Evolutionary conservation across 257 asterid species (phyloP).

Genomic region (Nemophila menziesii): DNA sequence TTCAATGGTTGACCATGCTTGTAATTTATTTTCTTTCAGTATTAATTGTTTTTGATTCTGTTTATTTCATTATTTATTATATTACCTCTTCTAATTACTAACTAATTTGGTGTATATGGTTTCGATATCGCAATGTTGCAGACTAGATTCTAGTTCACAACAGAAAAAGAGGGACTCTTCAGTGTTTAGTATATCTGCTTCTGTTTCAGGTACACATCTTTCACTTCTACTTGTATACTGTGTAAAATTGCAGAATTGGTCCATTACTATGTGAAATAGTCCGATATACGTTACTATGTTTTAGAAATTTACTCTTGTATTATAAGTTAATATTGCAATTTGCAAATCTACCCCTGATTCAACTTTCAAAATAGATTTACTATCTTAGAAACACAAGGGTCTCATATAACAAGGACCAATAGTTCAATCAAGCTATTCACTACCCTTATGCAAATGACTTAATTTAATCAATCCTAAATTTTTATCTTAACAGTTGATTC

Average conservation of each 20-base stretch:
- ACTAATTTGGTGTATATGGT: not conserved
- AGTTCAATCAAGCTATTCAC: no score
- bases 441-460: no score
- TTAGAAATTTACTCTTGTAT: no score
- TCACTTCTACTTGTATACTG: not conserved
- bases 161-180: constrained; percentile 29
- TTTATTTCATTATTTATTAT: no score
- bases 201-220: constrained; percentile 58
- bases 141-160: constrained; percentile 28
- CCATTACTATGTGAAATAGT: no score
- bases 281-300: no score
- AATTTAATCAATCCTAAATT: not conserved
- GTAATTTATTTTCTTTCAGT: constrained; percentile 1
- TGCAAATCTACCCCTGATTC: no score
- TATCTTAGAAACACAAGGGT: no score
- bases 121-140: constrained; percentile 18
- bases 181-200: constrained; percentile 30
- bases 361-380: no score
- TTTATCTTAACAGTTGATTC: constrained; percentile 21
- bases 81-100: not conserved
- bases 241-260: not conserved
- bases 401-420: no score
- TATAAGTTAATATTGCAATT: no score
- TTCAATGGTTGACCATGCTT: no score
- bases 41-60: not conserved